Percentiles rank a stretch among this genome's conserved stretches.
Evolutionary conservation across 2,329 filamentous ascomycete species (phyloP).

Genomic region (Fusarium sp.): DNA sequence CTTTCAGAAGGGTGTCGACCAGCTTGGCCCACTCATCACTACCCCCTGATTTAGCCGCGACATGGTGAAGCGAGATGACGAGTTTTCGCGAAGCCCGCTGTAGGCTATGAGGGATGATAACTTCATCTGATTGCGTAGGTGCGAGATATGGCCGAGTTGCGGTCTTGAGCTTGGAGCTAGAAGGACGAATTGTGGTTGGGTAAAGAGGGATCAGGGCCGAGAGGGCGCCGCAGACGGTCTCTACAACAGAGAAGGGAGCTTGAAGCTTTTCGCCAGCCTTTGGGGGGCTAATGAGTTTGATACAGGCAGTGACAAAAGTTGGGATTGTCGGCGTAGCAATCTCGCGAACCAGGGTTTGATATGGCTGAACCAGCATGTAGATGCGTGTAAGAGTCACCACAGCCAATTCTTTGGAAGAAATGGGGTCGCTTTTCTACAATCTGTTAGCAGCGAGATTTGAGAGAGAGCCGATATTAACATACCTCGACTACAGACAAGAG

Average conservation of each 20-base stretch:
- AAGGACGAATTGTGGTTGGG: constrained; percentile 84
- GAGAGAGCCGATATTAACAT: constrained; percentile 23
- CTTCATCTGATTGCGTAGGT: constrained; percentile 66
- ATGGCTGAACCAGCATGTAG: constrained; percentile 83
- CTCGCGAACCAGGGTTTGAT: constrained; percentile 85
- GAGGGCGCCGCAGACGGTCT: constrained; percentile 78
- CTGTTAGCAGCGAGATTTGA: constrained; percentile 35
- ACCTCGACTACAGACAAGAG: constrained; percentile 80
- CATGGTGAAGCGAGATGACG: constrained; percentile 78
- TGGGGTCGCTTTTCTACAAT: constrained; percentile 77
- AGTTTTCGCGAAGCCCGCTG: constrained; percentile 70
- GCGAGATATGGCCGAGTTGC: constrained; percentile 70
- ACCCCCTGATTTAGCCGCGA: constrained; percentile 81
- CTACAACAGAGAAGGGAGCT: constrained; percentile 63
- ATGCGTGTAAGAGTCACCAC: constrained; percentile 84
- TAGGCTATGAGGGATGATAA: constrained; percentile 63
- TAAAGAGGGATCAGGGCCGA: constrained; percentile 80
- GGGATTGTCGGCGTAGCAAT: constrained; percentile 86
- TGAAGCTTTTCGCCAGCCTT: constrained; percentile 44
- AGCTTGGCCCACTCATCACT: constrained; percentile 82
- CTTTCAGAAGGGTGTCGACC: constrained; percentile 69
- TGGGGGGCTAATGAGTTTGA: constrained; percentile 70
- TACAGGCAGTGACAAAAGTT: constrained; percentile 76
- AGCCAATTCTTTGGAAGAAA: constrained; percentile 78
- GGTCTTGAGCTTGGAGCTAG: constrained; percentile 73